Percentiles rank a stretch among this genome's conserved stretches.
Conservation (phyloP, 768 basidiomycete genomes). For the Leucocoprinus birnbaumii region DNA sequence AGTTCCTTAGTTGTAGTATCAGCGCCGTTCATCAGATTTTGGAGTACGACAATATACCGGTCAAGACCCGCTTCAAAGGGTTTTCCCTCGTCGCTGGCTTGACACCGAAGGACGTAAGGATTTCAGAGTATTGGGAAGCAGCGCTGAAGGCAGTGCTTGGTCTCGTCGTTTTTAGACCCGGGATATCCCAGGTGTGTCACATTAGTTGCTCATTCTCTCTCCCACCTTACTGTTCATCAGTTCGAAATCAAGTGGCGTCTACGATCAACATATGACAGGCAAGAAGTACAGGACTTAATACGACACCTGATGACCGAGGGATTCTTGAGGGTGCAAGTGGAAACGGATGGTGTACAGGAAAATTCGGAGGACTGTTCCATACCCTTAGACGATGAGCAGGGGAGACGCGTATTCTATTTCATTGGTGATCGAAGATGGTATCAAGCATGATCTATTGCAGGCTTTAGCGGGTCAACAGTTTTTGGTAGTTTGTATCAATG, state of each 20-base stretch:
- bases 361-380: not conserved
- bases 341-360: not conserved
- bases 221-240: constrained; percentile 30
- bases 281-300: constrained; percentile 67
- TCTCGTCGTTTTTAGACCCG: constrained; percentile 65
- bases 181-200: constrained; percentile 62
- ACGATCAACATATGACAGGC: constrained; percentile 69
- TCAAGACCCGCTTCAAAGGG: constrained; percentile 36
- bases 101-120: constrained; percentile 62
- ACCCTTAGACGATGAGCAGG: constrained; percentile 51
- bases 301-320: constrained; percentile 51
- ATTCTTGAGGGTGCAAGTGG: constrained; percentile 31
- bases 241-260: constrained; percentile 71
- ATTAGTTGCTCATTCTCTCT: not conserved
- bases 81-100: constrained; percentile 75
- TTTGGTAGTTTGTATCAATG: no score
- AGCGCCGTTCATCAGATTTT: constrained; percentile 43
- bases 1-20: constrained; percentile 51
- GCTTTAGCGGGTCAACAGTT: not conserved
- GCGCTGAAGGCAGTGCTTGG: constrained; percentile 68
- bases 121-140: constrained; percentile 69
- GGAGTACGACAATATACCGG: constrained; percentile 56
- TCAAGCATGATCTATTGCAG: constrained; percentile 36
- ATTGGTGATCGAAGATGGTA: constrained; percentile 64
- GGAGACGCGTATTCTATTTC: constrained; percentile 53